phyloP scores from a whole-genome alignment of 495 filamentous ascomycete genomes.

The Aspergillus cristatus region DNA sequence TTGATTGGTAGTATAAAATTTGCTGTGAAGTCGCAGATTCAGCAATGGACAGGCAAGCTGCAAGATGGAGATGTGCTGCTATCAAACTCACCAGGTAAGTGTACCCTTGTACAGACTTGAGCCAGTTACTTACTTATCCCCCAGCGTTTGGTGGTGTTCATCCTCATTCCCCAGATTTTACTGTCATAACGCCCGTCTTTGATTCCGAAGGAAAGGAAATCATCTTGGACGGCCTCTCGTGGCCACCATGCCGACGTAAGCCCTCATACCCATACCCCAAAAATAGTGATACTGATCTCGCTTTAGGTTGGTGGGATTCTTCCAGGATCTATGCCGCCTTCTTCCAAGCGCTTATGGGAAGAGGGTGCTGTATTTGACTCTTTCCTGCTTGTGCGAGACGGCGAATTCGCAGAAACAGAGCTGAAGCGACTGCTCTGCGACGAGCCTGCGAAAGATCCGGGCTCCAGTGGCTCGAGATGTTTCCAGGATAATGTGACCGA shows the following conservation, averaged over 20 bases:
- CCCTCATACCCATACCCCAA: neutral
- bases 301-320: slow-evolving; percentile 64
- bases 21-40: slow-evolving; percentile 74
- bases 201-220: slow-evolving; percentile 54
- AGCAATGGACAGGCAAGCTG: slow-evolving; percentile 74
- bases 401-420: slow-evolving; percentile 75
- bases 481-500: slow-evolving; percentile 90
- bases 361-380: slow-evolving; percentile 87
- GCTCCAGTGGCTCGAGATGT: slow-evolving; percentile 81
- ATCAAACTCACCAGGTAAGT: slow-evolving; percentile 67
- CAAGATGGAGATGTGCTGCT: slow-evolving; percentile 78
- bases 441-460: slow-evolving; percentile 75
- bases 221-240: slow-evolving; percentile 81
- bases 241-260: slow-evolving; percentile 68
- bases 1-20: slow-evolving; percentile 81
- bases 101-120: too few species aligned
- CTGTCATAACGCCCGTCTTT: slow-evolving; percentile 73
- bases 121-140: too few species aligned
- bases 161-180: slow-evolving; percentile 72
- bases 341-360: slow-evolving; percentile 83
- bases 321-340: slow-evolving; percentile 90
- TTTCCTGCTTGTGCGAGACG: slow-evolving; percentile 89
- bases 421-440: slow-evolving; percentile 73
- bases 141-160: too few species aligned
- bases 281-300: neutral